These are phyloP conservation scores for Gossypium australe DNA, from an alignment of 345 rosid genomes.

Conservation along the genomic window DNA sequence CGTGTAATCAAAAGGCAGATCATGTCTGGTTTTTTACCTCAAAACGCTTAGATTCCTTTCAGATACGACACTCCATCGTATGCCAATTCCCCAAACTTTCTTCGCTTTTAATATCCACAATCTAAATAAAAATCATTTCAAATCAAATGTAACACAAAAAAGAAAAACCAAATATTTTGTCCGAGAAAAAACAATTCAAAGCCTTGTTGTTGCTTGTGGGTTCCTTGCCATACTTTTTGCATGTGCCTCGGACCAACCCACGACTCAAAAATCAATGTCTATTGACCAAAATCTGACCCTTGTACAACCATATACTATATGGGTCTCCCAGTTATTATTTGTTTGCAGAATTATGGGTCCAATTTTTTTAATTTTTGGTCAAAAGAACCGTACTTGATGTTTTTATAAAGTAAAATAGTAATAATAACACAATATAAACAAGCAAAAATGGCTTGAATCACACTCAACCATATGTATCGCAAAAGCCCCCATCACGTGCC, in stretches of 20 bases:
- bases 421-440: neutral
- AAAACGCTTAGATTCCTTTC: neutral
- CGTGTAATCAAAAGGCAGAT: neutral
- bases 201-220: neutral
- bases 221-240: neutral
- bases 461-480: slow-evolving; percentile 18
- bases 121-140: too few species aligned
- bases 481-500: slow-evolving; percentile 24
- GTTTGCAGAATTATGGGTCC: neutral
- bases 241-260: neutral
- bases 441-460: slow-evolving; percentile 22
- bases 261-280: neutral
- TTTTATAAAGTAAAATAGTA: neutral
- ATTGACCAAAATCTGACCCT: slow-evolving; percentile 14
- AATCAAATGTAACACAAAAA: too few species aligned
- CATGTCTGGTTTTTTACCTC: neutral
- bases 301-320: neutral
- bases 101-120: too few species aligned
- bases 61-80: neutral
- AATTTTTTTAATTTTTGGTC: neutral
- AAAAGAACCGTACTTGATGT: slow-evolving; percentile 6
- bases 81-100: neutral
- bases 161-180: too few species aligned
- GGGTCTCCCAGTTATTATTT: neutral
- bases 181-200: neutral